These are phyloP conservation scores for Scalesia atractyloides DNA, from an alignment of 129 eudicot genomes.

Conservation along the genomic window DNA sequence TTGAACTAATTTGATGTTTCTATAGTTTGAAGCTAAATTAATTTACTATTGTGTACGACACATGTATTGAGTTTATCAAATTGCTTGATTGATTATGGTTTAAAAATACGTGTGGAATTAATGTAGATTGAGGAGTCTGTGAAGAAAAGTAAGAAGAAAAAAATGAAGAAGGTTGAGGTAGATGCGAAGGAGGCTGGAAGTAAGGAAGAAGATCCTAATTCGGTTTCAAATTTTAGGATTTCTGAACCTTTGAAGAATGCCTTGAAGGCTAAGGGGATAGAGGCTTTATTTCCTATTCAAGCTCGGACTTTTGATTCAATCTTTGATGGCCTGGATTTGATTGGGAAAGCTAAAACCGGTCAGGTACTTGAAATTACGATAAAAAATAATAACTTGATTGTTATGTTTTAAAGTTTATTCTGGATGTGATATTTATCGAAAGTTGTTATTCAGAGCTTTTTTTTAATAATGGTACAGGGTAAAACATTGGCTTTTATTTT, in stretches of 20 bases:
- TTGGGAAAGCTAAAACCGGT: conserved; percentile 92
- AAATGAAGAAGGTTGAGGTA: conserved; percentile 43
- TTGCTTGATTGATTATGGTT: background rate
- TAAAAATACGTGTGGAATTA: background rate
- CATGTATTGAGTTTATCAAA: no score
- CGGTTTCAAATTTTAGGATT: conserved; percentile 64
- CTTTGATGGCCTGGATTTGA: conserved; percentile 81
- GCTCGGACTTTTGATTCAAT: conserved; percentile 71
- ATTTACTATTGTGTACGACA: no score
- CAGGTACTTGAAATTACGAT: no score
- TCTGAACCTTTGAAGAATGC: conserved; percentile 73
- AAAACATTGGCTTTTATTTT: conserved; percentile 92
- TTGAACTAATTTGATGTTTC: background rate
- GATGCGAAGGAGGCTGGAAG: conserved; percentile 37
- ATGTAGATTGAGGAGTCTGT: conserved; percentile 39
- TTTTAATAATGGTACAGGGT: conserved; percentile 52
- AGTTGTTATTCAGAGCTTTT: no score
- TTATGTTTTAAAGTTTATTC: no score
- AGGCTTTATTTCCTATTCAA: conserved; percentile 85
- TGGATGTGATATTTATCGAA: no score
- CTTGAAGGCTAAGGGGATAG: conserved; percentile 71
- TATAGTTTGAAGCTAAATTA: background rate
- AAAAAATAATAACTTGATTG: no score
- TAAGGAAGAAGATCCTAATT: conserved; percentile 60
- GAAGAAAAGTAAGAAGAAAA: conserved; percentile 58